Conservation (phyloP, 495 filamentous ascomycete species). For the Choiromyces venosus region DNA sequence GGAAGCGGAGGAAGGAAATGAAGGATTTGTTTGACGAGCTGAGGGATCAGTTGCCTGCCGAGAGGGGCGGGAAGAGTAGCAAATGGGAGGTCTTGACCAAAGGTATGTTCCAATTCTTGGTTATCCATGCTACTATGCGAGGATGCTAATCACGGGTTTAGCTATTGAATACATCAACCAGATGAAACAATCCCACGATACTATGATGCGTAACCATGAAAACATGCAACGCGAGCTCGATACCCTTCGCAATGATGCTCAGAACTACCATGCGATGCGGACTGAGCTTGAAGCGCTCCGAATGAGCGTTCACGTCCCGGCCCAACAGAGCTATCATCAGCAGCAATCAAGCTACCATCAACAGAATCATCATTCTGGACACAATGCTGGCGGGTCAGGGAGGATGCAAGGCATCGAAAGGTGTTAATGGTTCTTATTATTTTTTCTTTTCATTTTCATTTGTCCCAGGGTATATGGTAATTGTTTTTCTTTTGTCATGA, state of each 20-base stretch:
- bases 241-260: conserved; percentile 29
- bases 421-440: conserved; percentile 23
- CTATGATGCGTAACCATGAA: conserved; percentile 30
- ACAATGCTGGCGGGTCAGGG: conserved; percentile 33
- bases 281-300: conserved; percentile 33
- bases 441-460: conserved; percentile 3
- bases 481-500: conserved; percentile 14
- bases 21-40: conserved; percentile 91
- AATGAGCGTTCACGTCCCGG: conserved; percentile 22
- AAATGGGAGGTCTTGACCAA: conserved; percentile 99
- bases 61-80: conserved; percentile 85
- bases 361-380: conserved; percentile 28
- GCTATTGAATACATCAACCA: conserved; percentile 41
- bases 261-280: conserved; percentile 29
- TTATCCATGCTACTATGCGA: conserved; percentile 4
- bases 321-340: conserved; percentile 31
- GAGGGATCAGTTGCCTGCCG: conserved; percentile 72
- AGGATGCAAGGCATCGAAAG: conserved; percentile 41
- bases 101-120: conserved; percentile 51
- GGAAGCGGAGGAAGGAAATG: conserved; percentile 96
- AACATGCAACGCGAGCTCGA: conserved; percentile 36
- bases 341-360: conserved; percentile 32
- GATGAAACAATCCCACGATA: conserved; percentile 32
- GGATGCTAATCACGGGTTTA: conserved; percentile 24
- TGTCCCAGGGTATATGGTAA: neutral